Conservation (phyloP, 345 rosid genomes). For the Salix koriyanagi region DNA sequence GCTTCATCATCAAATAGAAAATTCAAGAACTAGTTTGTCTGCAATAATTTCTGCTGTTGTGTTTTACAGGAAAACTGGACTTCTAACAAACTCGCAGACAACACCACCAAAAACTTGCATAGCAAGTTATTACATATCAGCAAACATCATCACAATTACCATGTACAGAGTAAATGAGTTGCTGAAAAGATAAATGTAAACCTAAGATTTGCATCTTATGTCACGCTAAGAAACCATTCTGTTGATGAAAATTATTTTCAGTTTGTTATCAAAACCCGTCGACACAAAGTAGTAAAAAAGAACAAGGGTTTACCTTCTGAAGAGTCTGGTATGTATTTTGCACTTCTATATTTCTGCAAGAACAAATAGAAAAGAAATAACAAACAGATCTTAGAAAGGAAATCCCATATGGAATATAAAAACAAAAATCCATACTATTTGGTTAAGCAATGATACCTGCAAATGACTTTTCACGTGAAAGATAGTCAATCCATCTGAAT, state of each 20-base stretch:
- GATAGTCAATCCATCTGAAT: slow-evolving; percentile 76
- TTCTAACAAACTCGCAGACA: neutral
- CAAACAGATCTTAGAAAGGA: neutral
- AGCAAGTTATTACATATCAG: neutral
- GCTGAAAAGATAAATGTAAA: neutral
- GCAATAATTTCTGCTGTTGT: neutral
- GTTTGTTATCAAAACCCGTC: neutral
- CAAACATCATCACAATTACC: neutral
- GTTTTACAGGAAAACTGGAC: neutral
- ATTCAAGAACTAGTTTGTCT: neutral
- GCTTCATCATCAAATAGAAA: too few species aligned
- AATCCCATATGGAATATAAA: neutral
- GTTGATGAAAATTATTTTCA: too few species aligned
- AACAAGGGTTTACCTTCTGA: slow-evolving; percentile 48
- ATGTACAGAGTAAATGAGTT: neutral
- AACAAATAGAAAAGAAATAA: neutral
- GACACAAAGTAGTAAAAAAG: neutral
- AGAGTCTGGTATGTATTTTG: slow-evolving; percentile 67
- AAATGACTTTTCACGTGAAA: slow-evolving; percentile 96
- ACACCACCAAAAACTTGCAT: neutral
- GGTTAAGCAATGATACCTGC: slow-evolving; percentile 46
- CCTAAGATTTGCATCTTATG: too few species aligned
- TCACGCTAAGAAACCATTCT: too few species aligned
- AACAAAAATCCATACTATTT: neutral
- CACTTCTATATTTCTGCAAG: slow-evolving; percentile 79